Evolutionary conservation across 1,284 basidiomycete species (phyloP).

Genomic region (Earliella scabrosa): DNA sequence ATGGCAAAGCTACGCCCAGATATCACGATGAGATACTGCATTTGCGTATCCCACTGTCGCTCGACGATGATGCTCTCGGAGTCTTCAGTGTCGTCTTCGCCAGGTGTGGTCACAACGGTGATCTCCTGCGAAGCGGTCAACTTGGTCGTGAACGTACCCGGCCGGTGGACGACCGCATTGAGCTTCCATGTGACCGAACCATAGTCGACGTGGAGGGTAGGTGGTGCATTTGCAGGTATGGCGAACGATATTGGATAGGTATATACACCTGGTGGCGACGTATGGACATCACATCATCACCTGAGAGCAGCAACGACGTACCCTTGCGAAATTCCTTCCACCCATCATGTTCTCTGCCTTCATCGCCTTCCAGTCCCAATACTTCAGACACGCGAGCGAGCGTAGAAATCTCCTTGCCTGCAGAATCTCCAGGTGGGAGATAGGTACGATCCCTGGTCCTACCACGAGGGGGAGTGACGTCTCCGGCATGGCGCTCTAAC

Average conservation of each 20-base stretch:
- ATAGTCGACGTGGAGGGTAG: constrained; percentile 79
- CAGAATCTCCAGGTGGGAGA: constrained; percentile 3
- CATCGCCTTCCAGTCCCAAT: constrained; percentile 47
- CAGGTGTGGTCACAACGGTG: constrained; percentile 76
- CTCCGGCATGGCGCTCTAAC: constrained; percentile 16
- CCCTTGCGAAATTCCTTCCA: constrained; percentile 95
- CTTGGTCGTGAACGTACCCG: constrained; percentile 82
- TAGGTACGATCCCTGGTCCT: constrained; percentile 1
- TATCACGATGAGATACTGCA: constrained; percentile 85
- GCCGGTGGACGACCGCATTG: constrained; percentile 83
- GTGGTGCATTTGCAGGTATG: constrained; percentile 82
- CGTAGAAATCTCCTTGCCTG: constrained; percentile 27
- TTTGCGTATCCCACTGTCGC: constrained; percentile 90
- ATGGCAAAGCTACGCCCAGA: constrained; percentile 84
- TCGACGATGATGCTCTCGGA: constrained; percentile 87
- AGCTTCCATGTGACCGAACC: constrained; percentile 84
- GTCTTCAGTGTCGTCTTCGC: constrained; percentile 82
- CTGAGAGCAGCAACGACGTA: constrained; percentile 39
- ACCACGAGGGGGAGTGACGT: constrained; percentile 31
- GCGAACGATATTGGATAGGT: constrained; percentile 94
- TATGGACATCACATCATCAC: neutral
- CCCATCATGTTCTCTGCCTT: constrained; percentile 54
- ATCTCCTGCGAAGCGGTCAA: constrained; percentile 77
- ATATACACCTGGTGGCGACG: constrained; percentile 71
- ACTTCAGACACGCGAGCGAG: constrained; percentile 40